Conservation (phyloP, 768 basidiomycete genomes). For the Omphalotus guepiniiformis region DNA sequence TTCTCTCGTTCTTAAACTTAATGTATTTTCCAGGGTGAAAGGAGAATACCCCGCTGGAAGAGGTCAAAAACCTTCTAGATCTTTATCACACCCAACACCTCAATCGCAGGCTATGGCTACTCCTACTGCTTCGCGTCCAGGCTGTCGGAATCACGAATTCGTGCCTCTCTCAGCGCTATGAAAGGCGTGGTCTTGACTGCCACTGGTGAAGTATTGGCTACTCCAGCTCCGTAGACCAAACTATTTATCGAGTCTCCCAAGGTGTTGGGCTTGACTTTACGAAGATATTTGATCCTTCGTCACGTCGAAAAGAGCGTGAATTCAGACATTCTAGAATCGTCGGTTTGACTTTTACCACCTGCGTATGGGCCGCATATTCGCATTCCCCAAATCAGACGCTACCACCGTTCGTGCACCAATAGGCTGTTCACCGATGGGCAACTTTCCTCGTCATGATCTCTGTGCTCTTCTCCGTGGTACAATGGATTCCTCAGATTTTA, state of each 20-base stretch:
- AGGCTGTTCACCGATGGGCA: no score
- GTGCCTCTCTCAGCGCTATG: slow-evolving; percentile 52
- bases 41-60: slow-evolving; percentile 63
- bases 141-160: slow-evolving; percentile 21
- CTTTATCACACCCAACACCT: slow-evolving; percentile 18
- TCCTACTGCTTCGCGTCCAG: slow-evolving; percentile 34
- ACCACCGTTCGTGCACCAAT: no score
- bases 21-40: slow-evolving; percentile 33
- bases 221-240: slow-evolving; percentile 62
- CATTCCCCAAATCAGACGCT: no score
- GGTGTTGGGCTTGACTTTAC: slow-evolving; percentile 71
- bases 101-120: slow-evolving; percentile 42
- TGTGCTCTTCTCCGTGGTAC: no score
- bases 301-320: slow-evolving; percentile 23
- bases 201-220: slow-evolving; percentile 70
- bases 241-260: slow-evolving; percentile 68
- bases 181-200: slow-evolving; percentile 76
- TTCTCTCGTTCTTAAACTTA: no score
- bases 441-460: no score
- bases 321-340: no score
- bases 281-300: slow-evolving; percentile 66
- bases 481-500: no score
- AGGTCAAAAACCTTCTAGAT: slow-evolving; percentile 66
- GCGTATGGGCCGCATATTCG: no score
- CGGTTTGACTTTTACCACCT: no score